phyloP scores from a whole-genome alignment of 768 basidiomycete species.

The Kwoniella mangroviensis region DNA sequence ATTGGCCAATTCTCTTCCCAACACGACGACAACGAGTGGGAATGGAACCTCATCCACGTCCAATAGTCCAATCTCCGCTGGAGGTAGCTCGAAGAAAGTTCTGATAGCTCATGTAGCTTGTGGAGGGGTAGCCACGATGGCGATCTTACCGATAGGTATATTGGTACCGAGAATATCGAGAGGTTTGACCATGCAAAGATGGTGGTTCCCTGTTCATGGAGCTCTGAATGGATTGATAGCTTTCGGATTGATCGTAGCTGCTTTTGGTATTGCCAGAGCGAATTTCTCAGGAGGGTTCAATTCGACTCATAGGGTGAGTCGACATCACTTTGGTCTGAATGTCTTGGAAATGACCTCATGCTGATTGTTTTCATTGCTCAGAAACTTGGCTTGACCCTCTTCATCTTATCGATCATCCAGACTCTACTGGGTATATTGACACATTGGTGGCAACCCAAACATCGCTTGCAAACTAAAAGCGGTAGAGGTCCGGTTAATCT shows the following conservation, averaged over 20 bases:
- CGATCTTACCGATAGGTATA: slow-evolving; percentile 64
- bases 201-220: slow-evolving; percentile 66
- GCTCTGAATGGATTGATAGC: slow-evolving; percentile 62
- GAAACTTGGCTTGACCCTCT: slow-evolving; percentile 64
- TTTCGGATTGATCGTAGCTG: slow-evolving; percentile 28
- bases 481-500: slow-evolving; percentile 62
- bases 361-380: slow-evolving; percentile 7
- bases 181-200: slow-evolving; percentile 59
- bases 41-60: not conserved
- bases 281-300: slow-evolving; percentile 24
- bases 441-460: slow-evolving; percentile 23
- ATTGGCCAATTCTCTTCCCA: slow-evolving; percentile 6
- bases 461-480: slow-evolving; percentile 28
- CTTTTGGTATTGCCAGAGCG: slow-evolving; percentile 27
- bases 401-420: slow-evolving; percentile 64
- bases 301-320: slow-evolving; percentile 30
- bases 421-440: slow-evolving; percentile 17
- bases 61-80: not conserved
- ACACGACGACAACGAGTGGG: slow-evolving; percentile 7
- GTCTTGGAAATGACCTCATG: not conserved
- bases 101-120: slow-evolving; percentile 66
- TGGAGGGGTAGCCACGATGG: slow-evolving; percentile 63
- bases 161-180: slow-evolving; percentile 64
- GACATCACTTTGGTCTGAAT: not conserved
- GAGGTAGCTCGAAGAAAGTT: slow-evolving; percentile 35